Base-by-base conservation (phyloP, 768 basidiomycete species). In the Pisolithus tinctorius region DNA sequence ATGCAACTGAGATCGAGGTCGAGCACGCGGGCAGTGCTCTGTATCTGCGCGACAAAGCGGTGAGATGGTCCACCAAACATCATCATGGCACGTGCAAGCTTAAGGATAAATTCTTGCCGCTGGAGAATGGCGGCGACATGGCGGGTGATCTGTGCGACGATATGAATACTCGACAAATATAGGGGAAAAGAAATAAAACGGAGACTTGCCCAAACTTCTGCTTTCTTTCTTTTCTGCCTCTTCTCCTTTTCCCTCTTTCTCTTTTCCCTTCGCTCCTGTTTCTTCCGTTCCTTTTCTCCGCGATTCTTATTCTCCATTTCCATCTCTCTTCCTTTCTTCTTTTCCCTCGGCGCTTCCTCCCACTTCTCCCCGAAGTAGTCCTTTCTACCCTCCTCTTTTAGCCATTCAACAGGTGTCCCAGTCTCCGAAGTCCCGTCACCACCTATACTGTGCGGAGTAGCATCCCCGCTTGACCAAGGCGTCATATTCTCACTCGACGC, bases 11-110 rank as follows among this genome's bases (percentile, higher is more conserved):
- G 74, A 56, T 79, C 75, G 52, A 93, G 74, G 55, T 93, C 89
- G 25, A 93, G 78, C 13, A 92, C 87, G 6, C 76, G 77, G 13
- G 83, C 88, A 1, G 89, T 88, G 13, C 85, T 82, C 62, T 83
- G 81, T 50, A 93, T 82, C 63, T 93, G 89, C 1, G 87, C 77
- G 60, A 84, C 88, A 17, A 93, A 75, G 39, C 90, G 84, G 64
- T 94, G 88, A 11, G 84, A 79, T 17, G 89, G 88, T 1, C 83
- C 84, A 9, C 89, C 90, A 57, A 88, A 91, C 80, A 87, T 88
- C 88, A 93, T 93, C 76, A 93, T 82, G 9, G 88, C 82, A 47
- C 88, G 79, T 6, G 85, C 80, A 27, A 93, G 79, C 72, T 91
- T 92, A 66, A 91, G 70, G 46, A 93, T 76, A 69, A 93, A 93